Evolutionary conservation across 176 grass and related monocot genomes (phyloP).

Genomic region (Oryza australiensis): DNA sequence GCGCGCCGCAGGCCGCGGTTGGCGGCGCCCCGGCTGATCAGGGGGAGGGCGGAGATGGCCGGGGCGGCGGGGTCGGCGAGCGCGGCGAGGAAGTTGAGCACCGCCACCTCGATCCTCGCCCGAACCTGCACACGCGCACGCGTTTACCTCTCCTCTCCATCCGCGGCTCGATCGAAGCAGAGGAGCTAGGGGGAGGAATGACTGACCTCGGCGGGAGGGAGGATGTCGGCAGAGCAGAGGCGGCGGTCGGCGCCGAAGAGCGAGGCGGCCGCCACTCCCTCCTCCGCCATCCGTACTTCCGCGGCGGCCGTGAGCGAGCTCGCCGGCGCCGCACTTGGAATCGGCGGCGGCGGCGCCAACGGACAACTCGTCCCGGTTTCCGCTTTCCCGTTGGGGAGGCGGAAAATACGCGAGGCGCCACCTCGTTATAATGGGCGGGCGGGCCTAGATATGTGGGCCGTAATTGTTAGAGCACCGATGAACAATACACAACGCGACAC

Average conservation of each 20-base stretch:
- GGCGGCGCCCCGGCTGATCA: constrained; percentile 60
- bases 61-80: constrained; percentile 60
- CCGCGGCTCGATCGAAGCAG: not conserved
- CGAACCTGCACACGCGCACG: constrained; percentile 53
- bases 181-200: not conserved
- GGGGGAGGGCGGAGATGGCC: constrained; percentile 54
- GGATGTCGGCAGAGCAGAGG: constrained; percentile 88
- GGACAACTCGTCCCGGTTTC: not conserved
- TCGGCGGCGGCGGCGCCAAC: too few relatives aligned
- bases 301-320: not conserved
- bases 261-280: constrained; percentile 58
- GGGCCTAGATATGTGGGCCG: not conserved
- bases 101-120: constrained; percentile 85
- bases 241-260: constrained; percentile 77
- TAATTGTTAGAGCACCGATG: too few relatives aligned
- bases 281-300: constrained; percentile 5
- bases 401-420: not conserved
- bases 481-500: too few relatives aligned
- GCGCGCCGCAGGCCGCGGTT: constrained; percentile 61
- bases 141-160: too few relatives aligned
- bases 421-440: too few relatives aligned
- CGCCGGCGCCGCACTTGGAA: too few relatives aligned
- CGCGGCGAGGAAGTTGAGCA: constrained; percentile 75
- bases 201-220: constrained; percentile 60
- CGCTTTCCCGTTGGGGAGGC: not conserved